Percentiles rank a stretch among this genome's conserved stretches.
Conservation (phyloP, 2,329 filamentous ascomycete species). For the Myriosclerotinia curreyana region DNA sequence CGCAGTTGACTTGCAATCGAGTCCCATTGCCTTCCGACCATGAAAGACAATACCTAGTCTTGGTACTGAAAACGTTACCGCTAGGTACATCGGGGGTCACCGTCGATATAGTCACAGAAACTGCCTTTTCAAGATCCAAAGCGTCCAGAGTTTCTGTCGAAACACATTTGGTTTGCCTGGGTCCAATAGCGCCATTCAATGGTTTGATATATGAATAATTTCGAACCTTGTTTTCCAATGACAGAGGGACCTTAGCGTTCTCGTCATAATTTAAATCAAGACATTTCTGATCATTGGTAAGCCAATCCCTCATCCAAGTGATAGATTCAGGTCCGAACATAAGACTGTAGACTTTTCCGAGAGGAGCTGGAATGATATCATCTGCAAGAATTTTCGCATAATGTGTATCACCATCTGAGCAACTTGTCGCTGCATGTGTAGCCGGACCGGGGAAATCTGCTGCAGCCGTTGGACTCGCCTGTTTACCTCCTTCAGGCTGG, state of each 20-base stretch:
- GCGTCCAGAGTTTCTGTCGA: conserved; percentile 80
- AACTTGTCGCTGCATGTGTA: conserved; percentile 80
- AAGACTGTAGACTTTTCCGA: conserved; percentile 87
- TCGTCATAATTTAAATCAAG: conserved; percentile 84
- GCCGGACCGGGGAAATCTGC: conserved; percentile 81
- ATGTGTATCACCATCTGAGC: conserved; percentile 72
- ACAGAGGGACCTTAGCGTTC: conserved; percentile 54
- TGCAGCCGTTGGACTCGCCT: conserved; percentile 45
- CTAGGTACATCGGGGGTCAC: conserved; percentile 94
- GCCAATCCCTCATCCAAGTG: conserved; percentile 80
- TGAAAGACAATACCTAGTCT: conserved; percentile 90
- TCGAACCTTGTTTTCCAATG: conserved; percentile 70
- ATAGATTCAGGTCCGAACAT: conserved; percentile 81
- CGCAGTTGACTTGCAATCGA: conserved; percentile 80
- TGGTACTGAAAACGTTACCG: conserved; percentile 85
- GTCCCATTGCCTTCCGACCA: conserved; percentile 89
- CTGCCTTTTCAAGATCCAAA: conserved; percentile 81
- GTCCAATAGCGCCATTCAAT: conserved; percentile 77
- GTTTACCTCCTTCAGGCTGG: conserved; percentile 50
- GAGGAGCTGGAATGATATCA: conserved; percentile 78
- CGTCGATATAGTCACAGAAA: conserved; percentile 78
- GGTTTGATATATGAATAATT: conserved; percentile 90
- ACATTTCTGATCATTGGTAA: conserved; percentile 84
- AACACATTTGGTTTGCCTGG: conserved; percentile 91
- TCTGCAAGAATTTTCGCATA: conserved; percentile 85